Evolutionary conservation across 2,329 filamentous ascomycete species (phyloP).

Genomic region (Parastagonospora avenae): DNA sequence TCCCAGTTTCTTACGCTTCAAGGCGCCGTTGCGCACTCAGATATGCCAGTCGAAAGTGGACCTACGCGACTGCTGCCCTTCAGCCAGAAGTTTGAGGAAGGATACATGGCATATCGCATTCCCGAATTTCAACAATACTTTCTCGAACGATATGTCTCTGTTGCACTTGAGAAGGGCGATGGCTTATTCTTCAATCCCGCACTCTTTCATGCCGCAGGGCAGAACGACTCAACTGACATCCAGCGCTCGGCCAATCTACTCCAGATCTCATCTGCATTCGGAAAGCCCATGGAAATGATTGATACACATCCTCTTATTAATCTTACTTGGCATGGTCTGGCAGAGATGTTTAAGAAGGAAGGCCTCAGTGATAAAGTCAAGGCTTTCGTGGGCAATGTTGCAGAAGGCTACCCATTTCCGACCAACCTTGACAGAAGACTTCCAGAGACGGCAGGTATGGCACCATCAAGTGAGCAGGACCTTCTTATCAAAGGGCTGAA

Average conservation of each 20-base stretch:
- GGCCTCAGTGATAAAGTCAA: conserved; percentile 51
- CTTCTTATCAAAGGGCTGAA: conserved; percentile 54
- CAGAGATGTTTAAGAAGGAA: conserved; percentile 36
- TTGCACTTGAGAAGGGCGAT: conserved; percentile 62
- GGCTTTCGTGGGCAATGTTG: conserved; percentile 58
- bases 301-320: conserved; percentile 58
- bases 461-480: conserved; percentile 64
- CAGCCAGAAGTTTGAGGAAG: conserved; percentile 62
- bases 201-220: conserved; percentile 66
- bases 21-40: conserved; percentile 66
- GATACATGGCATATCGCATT: conserved; percentile 63
- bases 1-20: conserved; percentile 66
- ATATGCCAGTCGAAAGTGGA: conserved; percentile 64
- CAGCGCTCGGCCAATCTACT: conserved; percentile 65
- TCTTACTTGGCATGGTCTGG: conserved; percentile 52
- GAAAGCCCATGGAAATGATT: conserved; percentile 67
- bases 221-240: conserved; percentile 57
- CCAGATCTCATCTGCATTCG: conserved; percentile 66
- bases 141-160: conserved; percentile 56
- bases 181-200: conserved; percentile 69
- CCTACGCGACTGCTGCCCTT: conserved; percentile 67
- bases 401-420: conserved; percentile 66
- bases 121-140: conserved; percentile 62
- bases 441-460: conserved; percentile 63
- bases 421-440: conserved; percentile 65